These are phyloP conservation scores for Bipolaris cookei DNA, from an alignment of 2,329 filamentous ascomycete species.

Conservation along the genomic window DNA sequence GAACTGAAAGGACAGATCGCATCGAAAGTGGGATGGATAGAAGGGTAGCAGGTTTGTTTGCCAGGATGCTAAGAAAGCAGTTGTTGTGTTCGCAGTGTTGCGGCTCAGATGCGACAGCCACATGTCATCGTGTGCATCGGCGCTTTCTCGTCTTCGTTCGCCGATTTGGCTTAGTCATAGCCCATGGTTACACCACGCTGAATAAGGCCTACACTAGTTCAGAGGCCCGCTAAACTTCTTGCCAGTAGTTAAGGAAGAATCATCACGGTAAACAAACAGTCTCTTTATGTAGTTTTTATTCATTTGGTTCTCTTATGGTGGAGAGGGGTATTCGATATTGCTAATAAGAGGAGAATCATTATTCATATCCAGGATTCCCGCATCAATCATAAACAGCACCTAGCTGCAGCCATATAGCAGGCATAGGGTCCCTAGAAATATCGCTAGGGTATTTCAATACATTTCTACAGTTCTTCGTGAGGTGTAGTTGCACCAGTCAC, in stretches of 20 bases:
- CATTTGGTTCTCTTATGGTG: not conserved
- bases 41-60: not conserved
- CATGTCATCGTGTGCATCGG: constrained; percentile 45
- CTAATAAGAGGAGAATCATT: constrained; percentile 18
- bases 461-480: constrained; percentile 44
- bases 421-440: not conserved
- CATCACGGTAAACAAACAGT: constrained; percentile 2
- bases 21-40: not conserved
- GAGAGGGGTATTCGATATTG: constrained; percentile 30
- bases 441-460: constrained; percentile 30
- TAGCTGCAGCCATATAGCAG: not conserved
- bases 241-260: not conserved
- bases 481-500: constrained; percentile 51
- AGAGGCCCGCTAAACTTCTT: not conserved
- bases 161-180: constrained; percentile 19
- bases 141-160: constrained; percentile 33
- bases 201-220: not conserved
- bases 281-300: not conserved
- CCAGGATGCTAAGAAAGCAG: constrained; percentile 4
- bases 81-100: constrained; percentile 20
- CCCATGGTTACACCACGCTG: not conserved
- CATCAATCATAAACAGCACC: not conserved
- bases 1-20: constrained; percentile 22
- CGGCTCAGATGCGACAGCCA: constrained; percentile 32
- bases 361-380: constrained; percentile 10